Base-by-base conservation (phyloP, 176 grass and related monocot species). In the Phragmites australis region DNA sequence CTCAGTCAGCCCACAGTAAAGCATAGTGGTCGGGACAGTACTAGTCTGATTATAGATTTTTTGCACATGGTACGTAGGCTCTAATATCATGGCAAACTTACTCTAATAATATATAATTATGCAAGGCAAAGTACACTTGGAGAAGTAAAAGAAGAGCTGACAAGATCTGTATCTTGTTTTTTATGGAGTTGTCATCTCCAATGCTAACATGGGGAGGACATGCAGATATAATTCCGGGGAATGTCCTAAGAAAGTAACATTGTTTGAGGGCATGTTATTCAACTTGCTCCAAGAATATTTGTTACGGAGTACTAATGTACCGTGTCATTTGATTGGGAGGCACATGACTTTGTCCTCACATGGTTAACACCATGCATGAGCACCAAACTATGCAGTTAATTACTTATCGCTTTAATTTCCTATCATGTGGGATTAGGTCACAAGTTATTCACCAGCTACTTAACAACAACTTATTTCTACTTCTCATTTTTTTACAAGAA, bases 281-380 rank as follows among this genome's bases (percentile, higher is more conserved):
- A 54, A 76, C 57, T 81, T 84, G 34, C 56, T 75, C 47, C 53
- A 50, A 64, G 11, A 37, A 37, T 46, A 56, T 83, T 84, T 88
- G 26, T 55, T 17, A 70, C 39, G 29, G 21, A 40, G 59, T 49
- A 39, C 30, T 65, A 78, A 52, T 77, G 54, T 61, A 29, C 27
- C 32, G 27, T 46, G 22, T 76, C 48, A 52, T 89, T 67, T 75
- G 46, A 74, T 80, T 81, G 84, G 63, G 81, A 68, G 69, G 71
- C 70, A 89, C 70, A 79, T 89, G 51, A 54, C 54, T 72, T 55
- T 75, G 82, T 87, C 81, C 70, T 82, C 83, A 87, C 77, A 79
- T 86, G 66, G 46, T 87, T 89, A 74, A 34, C 65, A 75, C 5
- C 27, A 15, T 12, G 4, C 76, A 54, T 23, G 42, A 19, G 26